Evolutionary conservation across 2,329 filamentous ascomycete species (phyloP).

Genomic region (Neoscytalidium dimidiatum): DNA sequence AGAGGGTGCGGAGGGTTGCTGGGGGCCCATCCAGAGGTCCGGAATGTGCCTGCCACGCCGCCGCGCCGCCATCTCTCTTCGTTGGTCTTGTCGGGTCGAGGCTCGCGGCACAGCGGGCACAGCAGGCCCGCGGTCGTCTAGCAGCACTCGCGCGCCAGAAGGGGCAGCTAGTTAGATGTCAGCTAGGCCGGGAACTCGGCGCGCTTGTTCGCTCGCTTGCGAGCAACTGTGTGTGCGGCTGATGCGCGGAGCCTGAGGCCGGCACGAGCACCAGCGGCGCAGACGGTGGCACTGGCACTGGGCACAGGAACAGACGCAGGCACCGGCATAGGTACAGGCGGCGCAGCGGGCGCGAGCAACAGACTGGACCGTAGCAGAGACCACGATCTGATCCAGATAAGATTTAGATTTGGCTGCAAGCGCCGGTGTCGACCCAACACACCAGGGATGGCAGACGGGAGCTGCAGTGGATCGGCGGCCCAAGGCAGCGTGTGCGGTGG

Average conservation of each 20-base stretch:
- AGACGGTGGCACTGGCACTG: not conserved
- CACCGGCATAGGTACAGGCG: not conserved
- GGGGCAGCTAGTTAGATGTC: not conserved
- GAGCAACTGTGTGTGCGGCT: not conserved
- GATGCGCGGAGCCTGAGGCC: not conserved
- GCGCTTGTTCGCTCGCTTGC: not conserved
- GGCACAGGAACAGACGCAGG: not conserved
- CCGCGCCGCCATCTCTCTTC: too few relatives aligned
- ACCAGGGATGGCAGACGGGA: too few relatives aligned
- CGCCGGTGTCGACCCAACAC: not conserved
- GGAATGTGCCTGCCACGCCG: not conserved
- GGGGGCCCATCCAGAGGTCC: not conserved
- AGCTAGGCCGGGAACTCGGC: not conserved
- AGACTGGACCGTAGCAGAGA: not conserved
- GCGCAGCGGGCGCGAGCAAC: not conserved
- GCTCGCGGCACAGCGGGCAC: not conserved
- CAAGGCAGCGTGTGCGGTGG: not conserved
- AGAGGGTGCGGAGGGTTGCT: not conserved
- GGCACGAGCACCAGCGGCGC: not conserved
- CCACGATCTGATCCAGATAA: not conserved
- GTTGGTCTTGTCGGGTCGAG: too few relatives aligned
- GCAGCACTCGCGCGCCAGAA: not conserved
- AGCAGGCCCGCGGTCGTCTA: not conserved
- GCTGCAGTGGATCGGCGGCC: slow-evolving; percentile 4
- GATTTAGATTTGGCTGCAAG: not conserved